Evolutionary conservation across 2,329 filamentous ascomycete genomes (phyloP), one percentile per base, ranked within the genome.

Genomic region (Nothophaeocryptopus gaeumannii): DNA sequence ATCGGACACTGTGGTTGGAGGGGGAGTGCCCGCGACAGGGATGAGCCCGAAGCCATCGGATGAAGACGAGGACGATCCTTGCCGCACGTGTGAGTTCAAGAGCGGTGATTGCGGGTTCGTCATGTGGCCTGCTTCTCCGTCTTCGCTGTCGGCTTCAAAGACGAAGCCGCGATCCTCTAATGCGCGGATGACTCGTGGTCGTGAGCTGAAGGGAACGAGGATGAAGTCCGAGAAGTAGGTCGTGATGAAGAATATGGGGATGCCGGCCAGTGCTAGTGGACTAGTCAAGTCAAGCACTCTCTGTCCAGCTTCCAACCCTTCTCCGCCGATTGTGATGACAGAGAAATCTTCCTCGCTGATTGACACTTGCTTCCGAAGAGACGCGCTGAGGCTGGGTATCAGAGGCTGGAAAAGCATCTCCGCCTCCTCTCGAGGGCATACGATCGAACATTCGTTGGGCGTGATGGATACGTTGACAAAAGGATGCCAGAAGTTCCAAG

Each of bases 211-310:
- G 0, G 93, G 91, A 1, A 96, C 89, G 32, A 97, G 79, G 61
- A 99, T 95, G 71, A 96, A 97, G 73, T 99, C 92, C 31, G 88
- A 93, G 72, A 95, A 97, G 72, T 97, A 99, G 30, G 90, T 96
- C 3, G 92, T 96, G 68, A 96, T 95, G 78, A 97, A 97, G 76
- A 97, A 96, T 65, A 99, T 95, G 45, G 92, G 88, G 45, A 97
- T 93, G 61, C 89, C 89, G 42, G 92, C 92, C 67, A 96, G 79
- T 26, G 93, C 92, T 30, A 97, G 78, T 5, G 92, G 93, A 45
- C 85, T 91, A 7, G 91, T 96, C 54, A 99, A 72, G 65, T 97
- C 92, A 61, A 96, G 81, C 5, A 99, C 92, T 48, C 91, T 82
- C 61, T 91, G 89, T 5, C 90, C 91, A 8, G 92, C 91, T 66